A percentile compares a stretch with the other conserved stretches of the same genome.
These are phyloP conservation scores for Coelastrella sp. DNA, from an alignment of 139 green algal genomes.

Conservation along the genomic window DNA sequence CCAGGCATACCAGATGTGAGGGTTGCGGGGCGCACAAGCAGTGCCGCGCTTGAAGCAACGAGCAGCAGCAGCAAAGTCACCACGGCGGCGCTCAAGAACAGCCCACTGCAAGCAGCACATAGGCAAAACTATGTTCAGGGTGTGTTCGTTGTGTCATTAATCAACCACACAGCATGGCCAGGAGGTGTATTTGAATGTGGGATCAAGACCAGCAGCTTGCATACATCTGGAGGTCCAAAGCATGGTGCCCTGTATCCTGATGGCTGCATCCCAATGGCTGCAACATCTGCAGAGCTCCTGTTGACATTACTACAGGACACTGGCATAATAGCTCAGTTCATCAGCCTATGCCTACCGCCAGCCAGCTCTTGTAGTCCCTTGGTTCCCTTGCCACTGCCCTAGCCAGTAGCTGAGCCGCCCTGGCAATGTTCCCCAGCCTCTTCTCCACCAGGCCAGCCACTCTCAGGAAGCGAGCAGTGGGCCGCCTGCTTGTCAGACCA, in stretches of 20 bases:
- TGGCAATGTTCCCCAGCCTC: constrained; percentile 57
- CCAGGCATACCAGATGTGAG: constrained; percentile 72
- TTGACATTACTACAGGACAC: background rate
- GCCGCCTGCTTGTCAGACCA: background rate
- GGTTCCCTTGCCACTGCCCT: constrained; percentile 41
- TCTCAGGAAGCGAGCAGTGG: constrained; percentile 64
- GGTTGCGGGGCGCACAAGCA: constrained; percentile 66
- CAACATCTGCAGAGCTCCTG: background rate
- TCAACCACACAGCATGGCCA: no score
- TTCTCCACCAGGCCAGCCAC: constrained; percentile 80
- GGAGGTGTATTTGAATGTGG: no score
- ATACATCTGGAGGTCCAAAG: no score
- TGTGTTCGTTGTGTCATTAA: no score
- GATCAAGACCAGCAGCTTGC: no score
- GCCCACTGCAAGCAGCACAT: constrained; percentile 62
- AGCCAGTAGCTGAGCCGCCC: constrained; percentile 48
- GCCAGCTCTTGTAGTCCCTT: constrained; percentile 75
- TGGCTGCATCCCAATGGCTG: no score
- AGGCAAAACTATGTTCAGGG: no score
- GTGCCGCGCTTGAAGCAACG: constrained; percentile 67
- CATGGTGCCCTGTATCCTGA: no score
- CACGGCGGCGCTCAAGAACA: constrained; percentile 73
- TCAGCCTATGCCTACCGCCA: constrained; percentile 39
- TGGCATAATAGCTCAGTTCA: background rate
- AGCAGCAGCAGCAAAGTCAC: constrained; percentile 52